Conservation (phyloP, 2,329 filamentous ascomycete species). For the Hortaea sp. region DNA sequence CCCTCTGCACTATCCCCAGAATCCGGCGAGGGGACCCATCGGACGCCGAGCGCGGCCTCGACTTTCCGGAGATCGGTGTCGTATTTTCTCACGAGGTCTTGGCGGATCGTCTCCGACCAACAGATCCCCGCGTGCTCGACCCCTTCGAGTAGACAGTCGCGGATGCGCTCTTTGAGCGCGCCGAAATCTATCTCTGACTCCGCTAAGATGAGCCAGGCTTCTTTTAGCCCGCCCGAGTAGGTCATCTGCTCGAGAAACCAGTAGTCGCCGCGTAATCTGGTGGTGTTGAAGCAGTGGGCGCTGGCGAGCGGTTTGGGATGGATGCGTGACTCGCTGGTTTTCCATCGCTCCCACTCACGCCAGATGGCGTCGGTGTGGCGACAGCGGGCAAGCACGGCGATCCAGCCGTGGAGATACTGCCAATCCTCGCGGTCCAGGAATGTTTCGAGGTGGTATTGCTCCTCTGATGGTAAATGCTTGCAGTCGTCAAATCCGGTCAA, state of each 20-base stretch:
- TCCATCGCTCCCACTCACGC: slow-evolving; percentile 26
- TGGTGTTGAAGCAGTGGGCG: slow-evolving; percentile 9
- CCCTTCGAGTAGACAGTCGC: slow-evolving; percentile 17
- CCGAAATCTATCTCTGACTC: slow-evolving; percentile 16
- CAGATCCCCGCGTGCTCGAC: slow-evolving; percentile 13
- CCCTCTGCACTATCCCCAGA: slow-evolving; percentile 4
- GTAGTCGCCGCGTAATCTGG: slow-evolving; percentile 20
- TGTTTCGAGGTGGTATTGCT: slow-evolving; percentile 23
- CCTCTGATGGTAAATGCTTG: slow-evolving; percentile 13
- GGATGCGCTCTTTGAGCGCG: slow-evolving; percentile 9
- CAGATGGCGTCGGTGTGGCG: slow-evolving; percentile 19
- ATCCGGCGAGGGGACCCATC: slow-evolving; percentile 13
- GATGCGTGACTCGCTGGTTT: slow-evolving; percentile 10
- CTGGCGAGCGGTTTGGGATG: slow-evolving; percentile 11
- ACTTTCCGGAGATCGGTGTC: slow-evolving; percentile 20
- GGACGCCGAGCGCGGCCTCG: slow-evolving; percentile 22
- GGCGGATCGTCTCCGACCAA: slow-evolving; percentile 16
- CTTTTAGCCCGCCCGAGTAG: slow-evolving; percentile 16
- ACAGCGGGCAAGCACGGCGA: slow-evolving; percentile 24
- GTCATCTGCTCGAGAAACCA: slow-evolving; percentile 27
- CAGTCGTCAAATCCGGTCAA: slow-evolving; percentile 24
- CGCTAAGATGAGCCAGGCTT: slow-evolving; percentile 22
- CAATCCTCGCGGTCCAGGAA: slow-evolving; percentile 23
- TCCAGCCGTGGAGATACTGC: slow-evolving; percentile 26
- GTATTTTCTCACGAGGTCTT: slow-evolving; percentile 20